Base-by-base conservation (phyloP, 441 rosid species). In the Gossypium schwendimanii region DNA sequence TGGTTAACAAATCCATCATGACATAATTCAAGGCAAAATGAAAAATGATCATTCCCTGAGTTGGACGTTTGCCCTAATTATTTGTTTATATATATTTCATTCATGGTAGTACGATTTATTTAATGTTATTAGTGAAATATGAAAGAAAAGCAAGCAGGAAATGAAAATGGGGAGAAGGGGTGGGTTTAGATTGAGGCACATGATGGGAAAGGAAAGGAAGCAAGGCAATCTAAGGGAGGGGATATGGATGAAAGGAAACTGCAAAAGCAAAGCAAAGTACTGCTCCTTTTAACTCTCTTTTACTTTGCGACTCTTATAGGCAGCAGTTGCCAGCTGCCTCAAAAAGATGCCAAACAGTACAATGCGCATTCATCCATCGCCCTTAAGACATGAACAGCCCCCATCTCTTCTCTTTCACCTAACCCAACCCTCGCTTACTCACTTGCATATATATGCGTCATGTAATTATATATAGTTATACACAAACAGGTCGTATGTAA, bases 401-500 rank as follows among this genome's bases (percentile, higher is more conserved):
- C 6, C 36, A 12, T 58, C 33, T 23, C 31, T 21, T 57, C 62
- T 3, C 59, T 36, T 36, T 36, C 20, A 18, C 59, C 58, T 17
- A 17, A 53, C 8, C 58, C 20, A 53, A 53, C 24, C 58, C 10
- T 36, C 41, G 41, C 10, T 36, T 17, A 52, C 18, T 10, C n/a
- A 6, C 61, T 10, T 3, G 0, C 3, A 18, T 10, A 55, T 55
- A 17, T 9, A 10, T 55, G 14, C 10, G 11, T 21, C 1, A 20
- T 57, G 6, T 23, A 23, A 18, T 39, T 36, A 36, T 36, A 36
- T 15, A 63, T 59, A 17, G 62, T 61, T 50, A 23, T 12, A 28
- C 21, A 44, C 61, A 72, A 76, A 78, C 76, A 74, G 76, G 77
- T 39, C 0, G 76, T 54, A 73, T 71, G 73, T 24, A 68, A 67